Base-by-base conservation (phyloP, 1,284 basidiomycete species). In the Malassezia furfur region DNA sequence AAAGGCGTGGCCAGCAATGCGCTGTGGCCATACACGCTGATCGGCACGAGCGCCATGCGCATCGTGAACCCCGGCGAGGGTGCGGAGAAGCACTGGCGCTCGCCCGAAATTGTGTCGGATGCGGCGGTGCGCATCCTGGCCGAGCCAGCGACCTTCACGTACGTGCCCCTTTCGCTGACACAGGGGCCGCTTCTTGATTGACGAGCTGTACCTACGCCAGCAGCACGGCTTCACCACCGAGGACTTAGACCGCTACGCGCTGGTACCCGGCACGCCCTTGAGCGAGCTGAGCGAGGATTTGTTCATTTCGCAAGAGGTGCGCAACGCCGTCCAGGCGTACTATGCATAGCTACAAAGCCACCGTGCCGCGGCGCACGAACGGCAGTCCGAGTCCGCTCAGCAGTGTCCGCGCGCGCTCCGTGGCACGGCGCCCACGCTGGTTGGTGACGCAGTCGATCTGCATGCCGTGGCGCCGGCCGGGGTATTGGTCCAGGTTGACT, bases 371-470 rank as follows among this genome's bases (percentile, higher is more conserved):
- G 3, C 70, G 61, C 30, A 73, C 65, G 45, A 74, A 74, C 17
- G 72, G 72, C 46, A 74, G 47, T 12, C 72, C 70, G 17, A 74
- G 40, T 1, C 72, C 72, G 41, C 62, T 65, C 31, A 74, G 51
- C 21, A 74, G 59, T 17, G 64, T 53, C 5, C 72, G 61, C 8
- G 72, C 72, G 46, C 64, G 63, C 25, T 72, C 65, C 14, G 70
- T 68, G 1, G 70, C 72, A 31, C 65, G 63, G 21, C 59, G 63
- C 31, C 69, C 72, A 9, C 72, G 60, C 58, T 67, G 67, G 41
- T 73, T 74, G 5, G 72, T 74, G 54, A 71, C 61, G 57, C 64
- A 72, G 55, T 73, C 70, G 50, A 74, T 64, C 53, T 65, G 70
- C 62, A 72, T 70, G 21, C 72, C 72, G n/a, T 65, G 53, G 15